phyloP scores from a whole-genome alignment of 2,329 filamentous ascomycete species.

The Nemania bipapillata region DNA sequence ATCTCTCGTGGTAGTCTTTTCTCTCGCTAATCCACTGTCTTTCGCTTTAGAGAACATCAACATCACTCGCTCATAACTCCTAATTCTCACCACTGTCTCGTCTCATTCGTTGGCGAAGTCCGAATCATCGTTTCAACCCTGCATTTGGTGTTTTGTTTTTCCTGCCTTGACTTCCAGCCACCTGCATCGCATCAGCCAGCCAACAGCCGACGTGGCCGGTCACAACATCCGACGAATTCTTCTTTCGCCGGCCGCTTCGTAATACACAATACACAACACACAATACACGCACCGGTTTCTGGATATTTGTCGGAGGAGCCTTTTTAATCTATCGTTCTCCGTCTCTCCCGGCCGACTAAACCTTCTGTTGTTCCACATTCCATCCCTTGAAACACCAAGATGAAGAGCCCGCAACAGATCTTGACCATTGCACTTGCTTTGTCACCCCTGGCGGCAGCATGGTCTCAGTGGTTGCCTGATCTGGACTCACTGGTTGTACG shows the following conservation, averaged over 20 bases:
- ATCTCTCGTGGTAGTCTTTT: conserved; percentile 24
- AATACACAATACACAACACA: not conserved
- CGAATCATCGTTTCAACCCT: conserved; percentile 38
- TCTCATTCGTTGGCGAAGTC: conserved; percentile 39
- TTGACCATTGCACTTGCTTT: conserved; percentile 65
- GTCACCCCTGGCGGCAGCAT: conserved; percentile 63
- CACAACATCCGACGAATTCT: conserved; percentile 23
- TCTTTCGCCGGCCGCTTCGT: conserved; percentile 15
- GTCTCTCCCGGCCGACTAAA: conserved; percentile 31
- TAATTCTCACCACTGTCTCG: conserved; percentile 34
- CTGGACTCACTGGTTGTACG: conserved; percentile 65
- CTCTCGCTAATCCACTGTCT: conserved; percentile 39
- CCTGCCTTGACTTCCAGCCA: conserved; percentile 37
- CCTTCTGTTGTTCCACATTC: conserved; percentile 38
- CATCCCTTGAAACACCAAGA: conserved; percentile 51
- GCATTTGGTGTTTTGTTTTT: conserved; percentile 40
- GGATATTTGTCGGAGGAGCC: conserved; percentile 30
- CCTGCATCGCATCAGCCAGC: conserved; percentile 29
- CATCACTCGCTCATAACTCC: conserved; percentile 47
- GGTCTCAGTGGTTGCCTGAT: conserved; percentile 67
- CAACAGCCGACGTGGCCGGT: conserved; percentile 16
- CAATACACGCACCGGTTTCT: conserved; percentile 11
- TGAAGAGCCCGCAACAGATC: conserved; percentile 63
- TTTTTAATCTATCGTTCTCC: conserved; percentile 26
- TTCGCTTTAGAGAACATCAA: conserved; percentile 45